These are phyloP conservation scores for Phytophthora idaei DNA, from an alignment of 352 stramenopile species.

Conservation along the genomic window DNA sequence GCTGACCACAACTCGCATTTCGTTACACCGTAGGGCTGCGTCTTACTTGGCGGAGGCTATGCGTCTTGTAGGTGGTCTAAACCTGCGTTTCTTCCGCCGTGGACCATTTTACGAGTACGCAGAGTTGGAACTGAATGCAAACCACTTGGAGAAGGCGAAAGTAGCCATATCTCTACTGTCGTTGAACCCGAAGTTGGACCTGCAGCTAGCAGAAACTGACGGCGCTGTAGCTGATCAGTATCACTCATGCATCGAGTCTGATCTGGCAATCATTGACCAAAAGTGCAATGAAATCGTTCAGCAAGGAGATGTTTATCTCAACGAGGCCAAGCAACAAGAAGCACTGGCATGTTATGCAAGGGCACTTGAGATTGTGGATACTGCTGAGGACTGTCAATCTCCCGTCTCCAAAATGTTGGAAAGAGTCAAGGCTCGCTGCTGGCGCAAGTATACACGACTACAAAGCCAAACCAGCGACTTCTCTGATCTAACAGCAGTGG, in stretches of 20 bases:
- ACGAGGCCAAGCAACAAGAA: constrained; percentile 26
- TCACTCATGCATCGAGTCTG: constrained; percentile 25
- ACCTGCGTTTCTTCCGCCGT: constrained; percentile 57
- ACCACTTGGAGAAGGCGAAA: constrained; percentile 50
- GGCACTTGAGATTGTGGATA: constrained; percentile 27
- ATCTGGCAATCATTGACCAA: constrained; percentile 46
- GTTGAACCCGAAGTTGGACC: constrained; percentile 4
- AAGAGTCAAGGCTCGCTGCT: constrained; percentile 44
- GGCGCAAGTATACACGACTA: constrained; percentile 53
- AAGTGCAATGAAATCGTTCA: constrained; percentile 56
- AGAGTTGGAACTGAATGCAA: constrained; percentile 60
- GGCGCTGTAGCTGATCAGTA: not conserved
- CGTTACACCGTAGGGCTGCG: constrained; percentile 37
- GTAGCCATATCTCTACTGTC: constrained; percentile 51
- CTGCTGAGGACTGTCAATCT: constrained; percentile 3
- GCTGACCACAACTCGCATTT: constrained; percentile 6
- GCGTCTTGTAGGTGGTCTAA: constrained; percentile 65
- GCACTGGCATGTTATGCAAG: constrained; percentile 33
- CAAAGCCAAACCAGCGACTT: constrained; percentile 33
- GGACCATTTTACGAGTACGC: constrained; percentile 71
- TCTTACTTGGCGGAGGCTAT: constrained; percentile 72
- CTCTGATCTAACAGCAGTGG: constrained; percentile 27
- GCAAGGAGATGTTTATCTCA: constrained; percentile 36
- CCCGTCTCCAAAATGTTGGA: constrained; percentile 15
- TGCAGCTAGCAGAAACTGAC: not conserved